phyloP scores from a whole-genome alignment of 106 monocot species.

The Alisma plantagoaquatica region DNA sequence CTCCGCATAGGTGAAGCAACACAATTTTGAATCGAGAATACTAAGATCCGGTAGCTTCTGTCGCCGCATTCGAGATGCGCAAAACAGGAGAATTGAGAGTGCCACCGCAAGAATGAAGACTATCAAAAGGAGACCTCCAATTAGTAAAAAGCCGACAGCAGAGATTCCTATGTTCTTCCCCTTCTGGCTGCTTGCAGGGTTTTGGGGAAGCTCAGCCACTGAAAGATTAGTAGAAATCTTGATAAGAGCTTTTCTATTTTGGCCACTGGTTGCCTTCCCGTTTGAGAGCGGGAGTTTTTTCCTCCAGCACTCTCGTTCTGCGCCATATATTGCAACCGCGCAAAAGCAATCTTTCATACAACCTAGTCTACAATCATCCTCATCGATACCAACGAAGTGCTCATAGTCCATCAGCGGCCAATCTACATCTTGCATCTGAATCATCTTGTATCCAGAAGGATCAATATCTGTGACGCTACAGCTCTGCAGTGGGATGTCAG shows the following conservation, averaged over 20 bases:
- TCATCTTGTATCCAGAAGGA: not conserved
- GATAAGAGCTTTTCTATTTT: not conserved
- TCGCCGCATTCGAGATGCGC: not conserved
- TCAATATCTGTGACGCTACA: not conserved
- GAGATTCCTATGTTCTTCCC: not conserved
- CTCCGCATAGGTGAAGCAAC: slow-evolving; percentile 26
- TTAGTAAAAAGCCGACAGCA: not conserved
- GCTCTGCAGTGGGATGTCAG: not conserved
- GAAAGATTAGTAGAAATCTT: not conserved
- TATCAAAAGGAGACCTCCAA: not conserved
- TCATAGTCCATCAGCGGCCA: not conserved
- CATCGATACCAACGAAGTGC: not conserved
- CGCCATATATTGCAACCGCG: slow-evolving; percentile 1
- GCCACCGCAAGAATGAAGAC: not conserved
- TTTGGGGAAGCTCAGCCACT: not conserved
- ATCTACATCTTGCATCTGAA: not conserved
- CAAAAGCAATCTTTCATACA: slow-evolving; percentile 16
- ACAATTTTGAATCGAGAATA: not conserved
- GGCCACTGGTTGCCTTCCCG: not conserved
- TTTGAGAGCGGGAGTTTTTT: slow-evolving; percentile 14
- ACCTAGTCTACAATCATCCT: slow-evolving; percentile 2
- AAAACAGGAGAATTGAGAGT: not conserved
- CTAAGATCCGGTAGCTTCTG: not conserved
- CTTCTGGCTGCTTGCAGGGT: not conserved
- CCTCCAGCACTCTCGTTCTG: not conserved